phyloP scores from a whole-genome alignment of 1,284 basidiomycete species.

The Sutorius eximius region DNA sequence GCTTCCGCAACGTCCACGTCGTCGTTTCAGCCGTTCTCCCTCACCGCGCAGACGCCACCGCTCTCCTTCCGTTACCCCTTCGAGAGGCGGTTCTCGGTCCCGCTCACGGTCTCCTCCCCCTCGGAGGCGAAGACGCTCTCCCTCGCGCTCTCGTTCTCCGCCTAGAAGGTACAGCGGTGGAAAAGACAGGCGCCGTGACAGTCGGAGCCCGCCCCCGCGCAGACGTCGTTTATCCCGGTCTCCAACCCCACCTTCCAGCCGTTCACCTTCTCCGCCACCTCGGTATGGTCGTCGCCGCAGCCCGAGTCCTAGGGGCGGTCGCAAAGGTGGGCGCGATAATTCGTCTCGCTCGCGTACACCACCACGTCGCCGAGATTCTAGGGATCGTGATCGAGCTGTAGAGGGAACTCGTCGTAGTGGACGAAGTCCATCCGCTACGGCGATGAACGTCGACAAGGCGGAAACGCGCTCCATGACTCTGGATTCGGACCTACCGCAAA shows the following conservation, averaged over 20 bases:
- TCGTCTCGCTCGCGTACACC: conserved; percentile 32
- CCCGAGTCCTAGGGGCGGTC: conserved; percentile 36
- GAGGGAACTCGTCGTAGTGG: conserved; percentile 28
- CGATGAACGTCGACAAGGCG: conserved; percentile 48
- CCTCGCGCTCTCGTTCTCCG: conserved; percentile 42
- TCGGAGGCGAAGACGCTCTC: conserved; percentile 42
- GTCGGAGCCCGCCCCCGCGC: conserved; percentile 59
- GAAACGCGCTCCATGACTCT: conserved; percentile 23
- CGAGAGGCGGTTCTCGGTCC: conserved; percentile 28
- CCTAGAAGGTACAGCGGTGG: conserved; percentile 44
- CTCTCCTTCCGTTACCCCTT: conserved; percentile 36
- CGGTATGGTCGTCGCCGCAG: conserved; percentile 36
- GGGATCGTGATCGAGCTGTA: conserved; percentile 24
- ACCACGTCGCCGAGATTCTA: conserved; percentile 32
- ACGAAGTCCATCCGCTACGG: conserved; percentile 25
- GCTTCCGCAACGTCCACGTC: conserved; percentile 27
- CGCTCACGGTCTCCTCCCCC: conserved; percentile 41
- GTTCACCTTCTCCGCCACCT: conserved; percentile 42
- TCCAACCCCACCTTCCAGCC: conserved; percentile 39
- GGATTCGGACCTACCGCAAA: conserved; percentile 36
- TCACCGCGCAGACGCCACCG: conserved; percentile 37
- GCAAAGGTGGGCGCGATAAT: conserved; percentile 27
- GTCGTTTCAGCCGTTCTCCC: conserved; percentile 33
- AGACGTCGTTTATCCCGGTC: conserved; percentile 50
- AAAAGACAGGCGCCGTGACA: conserved; percentile 43